A percentile compares a stretch with the other conserved stretches of the same genome.
These are phyloP conservation scores for Penicillium sp. DNA, from an alignment of 2,329 filamentous ascomycete genomes.

Conservation along the genomic window DNA sequence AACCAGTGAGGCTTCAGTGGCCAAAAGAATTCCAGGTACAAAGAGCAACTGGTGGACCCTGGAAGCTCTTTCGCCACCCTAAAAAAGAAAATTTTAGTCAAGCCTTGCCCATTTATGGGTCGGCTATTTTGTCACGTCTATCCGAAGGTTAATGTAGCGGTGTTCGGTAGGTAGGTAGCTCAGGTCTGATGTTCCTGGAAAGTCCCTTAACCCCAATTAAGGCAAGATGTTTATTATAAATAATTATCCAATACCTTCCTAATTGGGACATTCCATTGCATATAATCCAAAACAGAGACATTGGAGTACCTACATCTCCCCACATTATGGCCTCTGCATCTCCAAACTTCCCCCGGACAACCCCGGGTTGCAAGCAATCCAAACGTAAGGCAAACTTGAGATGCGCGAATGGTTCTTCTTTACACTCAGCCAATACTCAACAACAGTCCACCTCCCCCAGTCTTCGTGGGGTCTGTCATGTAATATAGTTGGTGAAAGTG, in stretches of 20 bases:
- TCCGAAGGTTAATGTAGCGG: background rate
- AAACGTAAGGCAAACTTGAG: background rate
- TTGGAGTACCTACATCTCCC: background rate
- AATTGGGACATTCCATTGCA: background rate
- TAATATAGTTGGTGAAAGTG: slow-evolving; percentile 11
- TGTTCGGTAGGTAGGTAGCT: background rate
- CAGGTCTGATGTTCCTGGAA: too few species aligned
- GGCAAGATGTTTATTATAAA: background rate
- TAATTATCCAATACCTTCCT: background rate
- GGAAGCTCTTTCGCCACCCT: slow-evolving; percentile 11
- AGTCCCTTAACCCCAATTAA: too few species aligned
- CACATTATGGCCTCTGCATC: background rate
- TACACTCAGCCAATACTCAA: slow-evolving; percentile 4
- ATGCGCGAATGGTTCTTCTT: slow-evolving; percentile 9
- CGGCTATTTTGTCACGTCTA: background rate
- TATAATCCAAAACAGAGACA: background rate
- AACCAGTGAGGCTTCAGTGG: background rate
- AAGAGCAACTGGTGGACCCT: slow-evolving; percentile 1
- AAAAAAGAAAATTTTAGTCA: background rate
- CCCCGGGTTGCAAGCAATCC: background rate
- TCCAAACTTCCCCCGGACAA: slow-evolving; percentile 1
- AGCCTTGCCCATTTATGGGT: background rate
- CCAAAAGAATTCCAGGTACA: background rate
- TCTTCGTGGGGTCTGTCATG: slow-evolving; percentile 4
- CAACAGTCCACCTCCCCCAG: slow-evolving; percentile 16